Evolutionary conservation across 23 red algal species (phyloP), one percentile per base, ranked within the genome.

Genomic region (Agarophyton chilense): DNA sequence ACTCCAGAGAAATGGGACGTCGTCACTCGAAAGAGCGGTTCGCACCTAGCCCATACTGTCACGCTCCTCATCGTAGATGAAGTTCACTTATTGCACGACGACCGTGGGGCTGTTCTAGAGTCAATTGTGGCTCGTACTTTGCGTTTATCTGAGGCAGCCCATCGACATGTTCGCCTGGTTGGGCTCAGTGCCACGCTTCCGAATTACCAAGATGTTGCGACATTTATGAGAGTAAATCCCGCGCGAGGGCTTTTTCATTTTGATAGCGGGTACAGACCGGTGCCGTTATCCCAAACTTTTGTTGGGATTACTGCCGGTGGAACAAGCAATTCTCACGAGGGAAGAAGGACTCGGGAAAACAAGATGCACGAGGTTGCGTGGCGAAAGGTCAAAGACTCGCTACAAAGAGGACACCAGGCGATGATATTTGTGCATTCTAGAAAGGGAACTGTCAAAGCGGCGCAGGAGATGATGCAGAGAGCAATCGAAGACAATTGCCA

Each of bases 1-100:
- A 99, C 97, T 25, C 97, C 97, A 77, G 97, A 99, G 86, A 99
- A 99, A 75, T 99, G 97, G 97, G 97, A 99, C 91, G 88, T 99
- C 67, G 76, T 99, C 49, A 95, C 97, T 26, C 75, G 97, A 29
- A 99, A 96, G 52, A 92, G 74, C 26, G 92, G 87, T 11, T 91
- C 89, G 21, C 83, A 95, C 24, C 64, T 99, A 9, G 74, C 72
- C n/a, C 75, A 84, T 31, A 57, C 83, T 12, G 62, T 99, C 21
- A 87, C 85, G 22, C 80, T 99, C n/a, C 79, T 99, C 31, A 95
- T 99, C 56, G 82, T 99, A 28, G 97, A 99, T 78, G 97, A 99
- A 39, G 93, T 99, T 38, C 97, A 99, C 45, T 67, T 99, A 6
- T 88, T 99, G 36, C 97, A 99, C 71, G 97, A 99, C 83, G 86